Conservation (phyloP, 805 yeast genomes). For the Sugiyamaella smithiae region DNA sequence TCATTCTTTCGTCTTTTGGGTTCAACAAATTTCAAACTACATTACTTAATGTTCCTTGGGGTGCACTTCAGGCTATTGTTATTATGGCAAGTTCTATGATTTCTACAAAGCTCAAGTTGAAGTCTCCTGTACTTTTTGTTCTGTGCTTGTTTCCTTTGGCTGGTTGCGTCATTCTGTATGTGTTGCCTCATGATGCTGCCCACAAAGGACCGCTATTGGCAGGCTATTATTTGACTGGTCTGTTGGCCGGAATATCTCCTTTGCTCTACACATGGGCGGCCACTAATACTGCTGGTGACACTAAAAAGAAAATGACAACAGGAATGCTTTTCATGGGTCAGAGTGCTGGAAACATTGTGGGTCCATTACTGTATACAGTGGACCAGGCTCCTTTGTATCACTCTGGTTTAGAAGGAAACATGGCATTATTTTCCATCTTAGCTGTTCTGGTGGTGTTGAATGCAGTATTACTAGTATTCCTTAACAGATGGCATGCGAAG, state of each 20-base stretch:
- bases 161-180: conserved; percentile 31
- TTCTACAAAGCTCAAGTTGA: conserved; percentile 10
- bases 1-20: conserved; percentile 34
- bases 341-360: conserved; percentile 66
- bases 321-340: conserved; percentile 60
- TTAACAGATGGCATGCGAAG: conserved; percentile 15
- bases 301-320: conserved; percentile 61
- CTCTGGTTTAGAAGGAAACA: conserved; percentile 15
- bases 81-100: conserved; percentile 35
- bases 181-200: background rate
- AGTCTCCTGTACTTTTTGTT: conserved; percentile 21
- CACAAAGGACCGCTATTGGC: conserved; percentile 1
- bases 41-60: conserved; percentile 46
- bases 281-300: conserved; percentile 63
- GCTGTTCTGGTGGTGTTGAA: conserved; percentile 3
- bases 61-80: conserved; percentile 13
- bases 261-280: conserved; percentile 7
- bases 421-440: conserved; percentile 14
- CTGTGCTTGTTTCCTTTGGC: conserved; percentile 33
- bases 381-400: conserved; percentile 50
- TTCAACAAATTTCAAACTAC: conserved; percentile 36
- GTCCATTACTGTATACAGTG: conserved; percentile 65
- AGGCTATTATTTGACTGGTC: conserved; percentile 10
- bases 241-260: conserved; percentile 1
- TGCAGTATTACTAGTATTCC: background rate